Base-by-base conservation (phyloP, 202 grass and related monocot genomes). In the Miscanthus sacchariflorus region DNA sequence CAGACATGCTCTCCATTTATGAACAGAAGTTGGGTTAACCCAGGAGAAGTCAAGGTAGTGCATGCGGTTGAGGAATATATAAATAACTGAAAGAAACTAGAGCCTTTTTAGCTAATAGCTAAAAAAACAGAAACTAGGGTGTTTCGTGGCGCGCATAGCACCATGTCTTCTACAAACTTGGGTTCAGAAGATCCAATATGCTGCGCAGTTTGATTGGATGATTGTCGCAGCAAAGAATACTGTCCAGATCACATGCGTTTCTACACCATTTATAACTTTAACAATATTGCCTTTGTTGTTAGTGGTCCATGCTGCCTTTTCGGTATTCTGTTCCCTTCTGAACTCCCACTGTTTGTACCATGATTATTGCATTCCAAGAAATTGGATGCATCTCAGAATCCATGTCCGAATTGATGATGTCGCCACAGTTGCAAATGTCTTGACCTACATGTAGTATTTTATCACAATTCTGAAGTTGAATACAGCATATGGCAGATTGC, bases 221-320 rank as follows among this genome's bases (percentile, higher is more conserved):
- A 45, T 21, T 23, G 77, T 44, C 38, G 82, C 86, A 49, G 82
- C 78, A 86, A 89, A 76, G 82, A 88, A 91, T 88, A 88, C 77
- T 82, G 82, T 88, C 82, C 65, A 85, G 18, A 24, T 74, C 77
- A 88, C 77, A 81, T 85, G 85, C 85, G 39, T 76, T 40, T 83
- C 43, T 33, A n/a, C 56, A 54, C 40, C 33, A 77, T 83, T 78
- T 70, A 9, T 59, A 28, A 70, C 70, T 63, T 65, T 68, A 49
- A 52, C 58, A 23, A 42, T 9, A 27, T 81, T 75, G 36, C 12
- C 65, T 73, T 85, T 73, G 54, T n/a, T 66, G 40, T 24, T 72
- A 49, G 79, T 87, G 83, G 88, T 86, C 88, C 83, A 71, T 30
- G 56, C 11, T 40, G 35, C 72, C 72, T 76, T 85, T 81, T 52